These are phyloP conservation scores for Trichoderma sp. DNA, from an alignment of 2,329 filamentous ascomycete genomes.

Conservation along the genomic window DNA sequence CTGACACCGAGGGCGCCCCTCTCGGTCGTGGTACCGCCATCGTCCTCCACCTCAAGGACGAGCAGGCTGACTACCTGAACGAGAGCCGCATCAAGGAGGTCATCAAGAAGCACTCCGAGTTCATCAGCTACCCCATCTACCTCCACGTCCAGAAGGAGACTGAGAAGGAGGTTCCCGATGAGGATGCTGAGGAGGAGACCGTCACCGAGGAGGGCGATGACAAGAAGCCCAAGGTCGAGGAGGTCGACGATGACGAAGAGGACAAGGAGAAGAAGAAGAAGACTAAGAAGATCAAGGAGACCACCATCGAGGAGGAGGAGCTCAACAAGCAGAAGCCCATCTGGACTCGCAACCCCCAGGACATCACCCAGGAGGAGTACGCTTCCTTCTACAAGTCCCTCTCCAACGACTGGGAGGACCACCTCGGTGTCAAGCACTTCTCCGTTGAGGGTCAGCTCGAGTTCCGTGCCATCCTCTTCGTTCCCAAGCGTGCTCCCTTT, in stretches of 20 bases:
- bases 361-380: conserved; percentile 96
- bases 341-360: conserved; percentile 96
- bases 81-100: conserved; percentile 99
- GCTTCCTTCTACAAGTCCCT: conserved; percentile 99
- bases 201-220: conserved; percentile 70
- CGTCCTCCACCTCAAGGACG: conserved; percentile 98
- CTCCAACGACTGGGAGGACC: conserved; percentile 99
- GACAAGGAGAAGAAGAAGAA: conserved; percentile 89
- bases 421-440: conserved; percentile 99
- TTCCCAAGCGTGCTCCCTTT: conserved; percentile 98
- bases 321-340: conserved; percentile 99
- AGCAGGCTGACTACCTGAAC: conserved; percentile 97
- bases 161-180: conserved; percentile 97
- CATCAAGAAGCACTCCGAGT: conserved; percentile 99
- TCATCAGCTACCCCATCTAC: conserved; percentile 99
- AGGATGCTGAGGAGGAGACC: conserved; percentile 75
- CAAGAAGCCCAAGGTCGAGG: conserved; percentile 95
- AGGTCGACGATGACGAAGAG: conserved; percentile 83
- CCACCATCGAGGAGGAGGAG: conserved; percentile 97
- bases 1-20: conserved; percentile 86
- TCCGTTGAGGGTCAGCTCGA: conserved; percentile 99
- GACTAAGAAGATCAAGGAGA: conserved; percentile 99
- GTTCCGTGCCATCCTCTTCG: conserved; percentile 99
- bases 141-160: conserved; percentile 99
- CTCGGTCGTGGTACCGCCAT: conserved; percentile 97